A percentile compares a stretch with the other conserved stretches of the same genome.
These are phyloP conservation scores for Nemania serpens DNA, from an alignment of 2,329 filamentous ascomycete species.

Conservation along the genomic window DNA sequence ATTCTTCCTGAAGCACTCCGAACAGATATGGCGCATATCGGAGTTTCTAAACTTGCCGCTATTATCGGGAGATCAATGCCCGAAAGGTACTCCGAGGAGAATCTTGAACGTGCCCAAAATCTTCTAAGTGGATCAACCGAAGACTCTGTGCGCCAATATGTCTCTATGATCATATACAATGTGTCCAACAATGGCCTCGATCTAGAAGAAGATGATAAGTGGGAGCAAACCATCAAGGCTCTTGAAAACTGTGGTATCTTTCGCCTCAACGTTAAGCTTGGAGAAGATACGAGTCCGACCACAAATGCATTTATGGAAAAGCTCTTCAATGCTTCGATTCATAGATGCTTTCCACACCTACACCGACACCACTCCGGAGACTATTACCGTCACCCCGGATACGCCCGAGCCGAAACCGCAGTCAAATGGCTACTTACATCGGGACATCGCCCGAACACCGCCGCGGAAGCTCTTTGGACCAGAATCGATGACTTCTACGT, in stretches of 20 bases:
- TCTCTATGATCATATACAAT: slow-evolving; percentile 8
- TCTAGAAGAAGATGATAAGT: background rate
- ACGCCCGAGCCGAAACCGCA: no score
- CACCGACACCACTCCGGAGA: no score
- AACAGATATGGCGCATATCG: background rate
- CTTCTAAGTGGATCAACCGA: slow-evolving; percentile 1
- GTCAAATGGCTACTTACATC: no score
- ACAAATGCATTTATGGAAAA: slow-evolving; percentile 17
- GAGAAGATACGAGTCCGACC: background rate
- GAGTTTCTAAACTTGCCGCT: slow-evolving; percentile 12
- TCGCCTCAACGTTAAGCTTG: no score
- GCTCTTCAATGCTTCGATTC: slow-evolving; percentile 1
- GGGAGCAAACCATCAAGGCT: slow-evolving; percentile 1
- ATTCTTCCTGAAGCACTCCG: no score
- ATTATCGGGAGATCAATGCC: slow-evolving; percentile 18
- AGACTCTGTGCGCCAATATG: background rate
- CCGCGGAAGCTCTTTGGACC: no score
- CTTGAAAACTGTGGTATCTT: background rate
- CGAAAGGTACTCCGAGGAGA: slow-evolving; percentile 9
- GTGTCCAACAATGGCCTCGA: slow-evolving; percentile 6
- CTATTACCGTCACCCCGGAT: no score
- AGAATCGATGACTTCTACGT: no score
- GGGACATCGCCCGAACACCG: no score
- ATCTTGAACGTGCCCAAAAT: slow-evolving; percentile 9
- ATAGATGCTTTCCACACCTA: no score